These are phyloP conservation scores for Filobasidium floriforme DNA, from an alignment of 768 basidiomycete species.

Conservation along the genomic window DNA sequence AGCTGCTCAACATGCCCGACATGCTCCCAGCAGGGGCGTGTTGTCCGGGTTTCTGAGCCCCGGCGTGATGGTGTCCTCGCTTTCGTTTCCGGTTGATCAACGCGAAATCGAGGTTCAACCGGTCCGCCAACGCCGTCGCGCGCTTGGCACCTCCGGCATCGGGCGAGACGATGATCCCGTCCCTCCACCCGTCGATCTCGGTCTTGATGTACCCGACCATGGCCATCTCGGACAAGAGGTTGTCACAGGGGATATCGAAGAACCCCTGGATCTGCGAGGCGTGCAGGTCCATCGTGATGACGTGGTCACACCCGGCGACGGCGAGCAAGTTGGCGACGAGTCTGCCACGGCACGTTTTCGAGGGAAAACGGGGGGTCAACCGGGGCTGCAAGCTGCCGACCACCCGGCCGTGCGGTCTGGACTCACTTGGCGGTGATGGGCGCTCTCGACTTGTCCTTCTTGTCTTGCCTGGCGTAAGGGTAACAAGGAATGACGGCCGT, in stretches of 20 bases:
- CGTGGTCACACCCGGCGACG: conserved; percentile 84
- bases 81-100: conserved; percentile 99
- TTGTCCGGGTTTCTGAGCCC: conserved; percentile 14
- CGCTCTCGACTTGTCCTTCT: conserved; percentile 97
- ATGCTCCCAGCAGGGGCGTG: conserved; percentile 65
- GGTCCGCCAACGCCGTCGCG: conserved; percentile 93
- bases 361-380: conserved; percentile 1
- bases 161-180: conserved; percentile 91
- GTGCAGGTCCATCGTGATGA: conserved; percentile 99
- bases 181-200: conserved; percentile 66
- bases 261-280: conserved; percentile 99
- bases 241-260: conserved; percentile 99
- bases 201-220: conserved; percentile 90
- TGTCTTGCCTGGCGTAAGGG: conserved; percentile 95
- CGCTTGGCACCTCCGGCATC: conserved; percentile 98
- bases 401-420: background rate
- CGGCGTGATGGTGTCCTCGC: conserved; percentile 29
- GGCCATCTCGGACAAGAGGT: conserved; percentile 95
- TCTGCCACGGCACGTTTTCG: conserved; percentile 24
- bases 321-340: conserved; percentile 92
- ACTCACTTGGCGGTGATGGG: conserved; percentile 84
- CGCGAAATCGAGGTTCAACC: conserved; percentile 92
- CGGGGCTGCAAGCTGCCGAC: background rate
- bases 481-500: conserved; percentile 97
- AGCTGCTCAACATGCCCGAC: conserved; percentile 7